Base-by-base conservation (phyloP, 2,329 filamentous ascomycete species). In the Dactylonectria estremocensis region DNA sequence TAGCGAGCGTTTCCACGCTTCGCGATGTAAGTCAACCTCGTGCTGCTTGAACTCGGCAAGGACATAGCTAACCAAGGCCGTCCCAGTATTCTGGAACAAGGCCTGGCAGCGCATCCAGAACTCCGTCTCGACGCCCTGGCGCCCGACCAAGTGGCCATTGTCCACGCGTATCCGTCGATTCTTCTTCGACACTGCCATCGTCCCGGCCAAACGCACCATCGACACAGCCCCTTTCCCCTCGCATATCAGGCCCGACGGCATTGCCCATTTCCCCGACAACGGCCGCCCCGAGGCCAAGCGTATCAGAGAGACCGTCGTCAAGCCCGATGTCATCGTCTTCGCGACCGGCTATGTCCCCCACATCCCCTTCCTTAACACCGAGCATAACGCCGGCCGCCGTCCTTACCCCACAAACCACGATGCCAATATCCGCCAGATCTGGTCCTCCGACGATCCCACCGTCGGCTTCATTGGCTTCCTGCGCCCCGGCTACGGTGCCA, bases 381-480 rank as follows among this genome's bases (percentile, higher is more conserved):
- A 37, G 13, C 35, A 37, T 3, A 37, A 37, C 35, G 35, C 35
- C 35, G 35, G 35, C 35, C 35, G 35, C 35, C 35, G 35, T 37
- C 35, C 35, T 13, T 78, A 78, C 50, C 80, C 80, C 1, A 76
- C 73, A 7, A 73, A 79, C 7, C 70, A 73, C 5, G 74, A 79
- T 31, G 77, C 78, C 5, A 74, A 79, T 28, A 77, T 81, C n/a
- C 78, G 82, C 28, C 80, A 80, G 43, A 80, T 84, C 43, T 77
- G 80, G 57, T 71, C 76, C 20, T 59, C 71, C 6, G 70, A 74
- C 2, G 77, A 82, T 24, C 77, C 81, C 3, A 78, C 77, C 0
- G 68, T 85, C 4, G 82, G 77, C 14, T 85, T 84, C 70, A 83
- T 85, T 43, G 83, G 84, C 7, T 85, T 85, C 67, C 76, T 84